These are phyloP conservation scores for Nicotiana tomentosiformis DNA, from an alignment of 257 asterid genomes.

Conservation along the genomic window DNA sequence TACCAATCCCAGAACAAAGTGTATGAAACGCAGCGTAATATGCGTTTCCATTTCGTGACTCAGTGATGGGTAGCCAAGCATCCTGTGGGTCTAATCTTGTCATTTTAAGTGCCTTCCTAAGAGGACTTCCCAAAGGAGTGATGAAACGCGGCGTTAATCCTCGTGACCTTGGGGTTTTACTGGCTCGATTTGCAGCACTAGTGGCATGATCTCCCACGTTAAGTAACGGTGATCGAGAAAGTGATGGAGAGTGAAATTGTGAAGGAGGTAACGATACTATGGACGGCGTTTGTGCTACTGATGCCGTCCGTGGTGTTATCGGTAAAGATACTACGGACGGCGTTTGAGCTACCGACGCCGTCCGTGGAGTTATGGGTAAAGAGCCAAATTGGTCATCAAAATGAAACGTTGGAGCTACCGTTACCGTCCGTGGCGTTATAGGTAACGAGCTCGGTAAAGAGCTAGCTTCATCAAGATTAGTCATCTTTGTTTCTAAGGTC, in stretches of 20 bases:
- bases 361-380: conserved; percentile 4
- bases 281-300: conserved; percentile 28
- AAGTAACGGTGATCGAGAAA: conserved; percentile 71
- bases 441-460: conserved; percentile 10
- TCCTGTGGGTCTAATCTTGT: conserved; percentile 76
- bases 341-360: conserved; percentile 1
- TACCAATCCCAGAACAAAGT: conserved; percentile 81
- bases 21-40: conserved; percentile 86
- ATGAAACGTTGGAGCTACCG: background rate
- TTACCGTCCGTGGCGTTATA: conserved; percentile 12
- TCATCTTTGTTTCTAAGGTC: conserved; percentile 6
- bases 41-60: conserved; percentile 82
- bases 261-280: conserved; percentile 69
- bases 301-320: conserved; percentile 36
- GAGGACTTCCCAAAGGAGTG: conserved; percentile 74
- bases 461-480: conserved; percentile 6
- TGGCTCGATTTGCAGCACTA: background rate
- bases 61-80: conserved; percentile 91
- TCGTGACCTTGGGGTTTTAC: conserved; percentile 43
- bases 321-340: conserved; percentile 29
- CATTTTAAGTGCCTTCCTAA: conserved; percentile 63
- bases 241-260: conserved; percentile 73
- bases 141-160: conserved; percentile 58
- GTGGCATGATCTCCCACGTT: conserved; percentile 17
- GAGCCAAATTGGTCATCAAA: background rate